Conservation (phyloP, 768 basidiomycete species). For the Termitomyces sp. region DNA sequence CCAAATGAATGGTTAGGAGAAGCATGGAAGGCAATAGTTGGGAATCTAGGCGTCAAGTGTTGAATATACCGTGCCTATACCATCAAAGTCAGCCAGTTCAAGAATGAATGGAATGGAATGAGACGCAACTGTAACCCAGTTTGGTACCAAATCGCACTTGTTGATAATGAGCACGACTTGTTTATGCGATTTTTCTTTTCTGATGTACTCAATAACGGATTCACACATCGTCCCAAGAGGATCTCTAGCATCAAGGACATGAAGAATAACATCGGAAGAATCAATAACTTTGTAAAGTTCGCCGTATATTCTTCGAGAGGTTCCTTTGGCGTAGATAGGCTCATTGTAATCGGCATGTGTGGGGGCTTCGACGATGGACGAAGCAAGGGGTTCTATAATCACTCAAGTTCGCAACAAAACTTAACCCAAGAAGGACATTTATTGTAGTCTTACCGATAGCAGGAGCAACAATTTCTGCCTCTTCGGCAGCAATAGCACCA, state of each 20-base stretch:
- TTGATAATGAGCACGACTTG: conserved; percentile 96
- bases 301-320: conserved; percentile 92
- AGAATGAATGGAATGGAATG: conserved; percentile 1
- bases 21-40: conserved; percentile 97
- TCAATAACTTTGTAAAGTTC: conserved; percentile 99
- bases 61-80: conserved; percentile 89
- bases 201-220: conserved; percentile 86
- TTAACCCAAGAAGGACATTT: not conserved
- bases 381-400: conserved; percentile 39
- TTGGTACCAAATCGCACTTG: conserved; percentile 97
- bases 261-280: conserved; percentile 94
- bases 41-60: conserved; percentile 90
- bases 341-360: conserved; percentile 81
- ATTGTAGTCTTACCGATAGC: conserved; percentile 35
- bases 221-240: conserved; percentile 94
- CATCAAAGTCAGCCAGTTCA: not conserved
- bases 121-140: conserved; percentile 90
- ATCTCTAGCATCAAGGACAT: conserved; percentile 93
- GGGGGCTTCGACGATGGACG: conserved; percentile 42
- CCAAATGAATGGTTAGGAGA: conserved; percentile 99
- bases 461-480: conserved; percentile 41
- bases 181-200: conserved; percentile 96
- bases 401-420: not conserved
- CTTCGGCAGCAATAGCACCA: conserved; percentile 48
- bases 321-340: conserved; percentile 93